These are phyloP conservation scores for Leccinum boreale DNA, from an alignment of 768 basidiomycete species.

Conservation along the genomic window DNA sequence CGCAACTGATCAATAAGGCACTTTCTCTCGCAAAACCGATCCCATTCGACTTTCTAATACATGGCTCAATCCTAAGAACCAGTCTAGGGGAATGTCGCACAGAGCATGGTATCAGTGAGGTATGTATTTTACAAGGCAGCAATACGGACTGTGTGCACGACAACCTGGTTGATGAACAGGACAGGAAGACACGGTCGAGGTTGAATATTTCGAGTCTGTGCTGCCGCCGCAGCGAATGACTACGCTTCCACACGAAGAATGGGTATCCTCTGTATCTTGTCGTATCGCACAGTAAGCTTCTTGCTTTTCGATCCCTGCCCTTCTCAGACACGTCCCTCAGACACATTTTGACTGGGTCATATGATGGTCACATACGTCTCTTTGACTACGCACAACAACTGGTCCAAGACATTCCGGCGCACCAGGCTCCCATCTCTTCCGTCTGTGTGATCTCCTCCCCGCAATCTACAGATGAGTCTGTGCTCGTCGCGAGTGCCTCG, in stretches of 20 bases:
- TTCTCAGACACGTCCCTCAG: constrained; percentile 32
- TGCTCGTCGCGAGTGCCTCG: constrained; percentile 63
- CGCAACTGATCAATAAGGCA: constrained; percentile 95
- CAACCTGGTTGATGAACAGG: constrained; percentile 10
- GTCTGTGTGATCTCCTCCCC: constrained; percentile 49
- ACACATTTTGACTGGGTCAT: constrained; percentile 73
- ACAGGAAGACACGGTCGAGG: constrained; percentile 86
- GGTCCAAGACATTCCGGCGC: constrained; percentile 46
- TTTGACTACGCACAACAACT: constrained; percentile 70
- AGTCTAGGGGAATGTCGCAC: constrained; percentile 73
- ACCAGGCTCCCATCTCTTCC: constrained; percentile 68
- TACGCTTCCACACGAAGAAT: constrained; percentile 84
- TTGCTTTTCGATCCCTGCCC: background rate
- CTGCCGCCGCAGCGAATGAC: constrained; percentile 83
- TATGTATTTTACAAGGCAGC: constrained; percentile 19
- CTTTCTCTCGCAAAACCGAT: constrained; percentile 68
- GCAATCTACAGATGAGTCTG: constrained; percentile 26
- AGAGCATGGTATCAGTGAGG: constrained; percentile 70
- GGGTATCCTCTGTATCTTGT: constrained; percentile 62
- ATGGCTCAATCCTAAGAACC: constrained; percentile 73
- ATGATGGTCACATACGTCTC: constrained; percentile 72
- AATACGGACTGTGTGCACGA: background rate
- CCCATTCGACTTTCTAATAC: constrained; percentile 91
- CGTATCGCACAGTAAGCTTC: constrained; percentile 14
- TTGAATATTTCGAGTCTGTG: constrained; percentile 89